These are phyloP conservation scores for Bodo saltans DNA, from an alignment of 78 protist genomes.

Conservation along the genomic window DNA sequence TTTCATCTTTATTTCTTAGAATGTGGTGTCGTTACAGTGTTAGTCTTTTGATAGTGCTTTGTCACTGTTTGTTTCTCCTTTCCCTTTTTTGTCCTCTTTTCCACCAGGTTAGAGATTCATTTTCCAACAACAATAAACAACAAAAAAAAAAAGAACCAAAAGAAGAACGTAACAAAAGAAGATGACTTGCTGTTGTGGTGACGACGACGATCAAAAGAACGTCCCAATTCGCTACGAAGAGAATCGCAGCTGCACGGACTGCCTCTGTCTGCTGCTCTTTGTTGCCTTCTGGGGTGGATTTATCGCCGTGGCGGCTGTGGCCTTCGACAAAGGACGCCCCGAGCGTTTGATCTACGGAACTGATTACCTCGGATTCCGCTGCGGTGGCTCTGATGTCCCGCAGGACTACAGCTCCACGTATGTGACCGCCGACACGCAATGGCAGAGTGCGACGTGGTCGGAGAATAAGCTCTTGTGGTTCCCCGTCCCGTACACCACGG, in stretches of 20 bases:
- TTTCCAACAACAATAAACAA: too few species aligned
- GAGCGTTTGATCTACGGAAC: background rate
- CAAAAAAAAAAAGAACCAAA: too few species aligned
- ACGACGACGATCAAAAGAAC: too few species aligned
- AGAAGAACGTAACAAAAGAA: too few species aligned
- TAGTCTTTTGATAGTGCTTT: too few species aligned
- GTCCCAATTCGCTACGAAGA: too few species aligned
- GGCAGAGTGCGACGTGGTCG: background rate
- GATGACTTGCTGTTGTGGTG: too few species aligned
- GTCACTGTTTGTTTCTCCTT: too few species aligned
- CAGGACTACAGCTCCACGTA: background rate
- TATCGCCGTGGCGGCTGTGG: conserved; percentile 41
- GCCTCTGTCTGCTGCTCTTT: conserved; percentile 44
- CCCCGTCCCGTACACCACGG: conserved; percentile 19
- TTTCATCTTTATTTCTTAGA: too few species aligned
- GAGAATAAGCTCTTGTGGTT: conserved; percentile 9
- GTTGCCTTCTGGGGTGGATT: conserved; percentile 73
- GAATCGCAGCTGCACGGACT: conserved; percentile 6
- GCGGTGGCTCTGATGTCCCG: conserved; percentile 1
- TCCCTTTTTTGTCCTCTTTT: too few species aligned
- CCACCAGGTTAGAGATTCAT: too few species aligned
- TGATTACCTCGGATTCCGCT: background rate
- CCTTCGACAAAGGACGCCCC: conserved; percentile 58
- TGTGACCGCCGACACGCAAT: background rate
- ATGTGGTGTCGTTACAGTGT: too few species aligned